Conservation (phyloP, 371 early-diverging fungal genomes). For the Haplosporangium sp. region DNA sequence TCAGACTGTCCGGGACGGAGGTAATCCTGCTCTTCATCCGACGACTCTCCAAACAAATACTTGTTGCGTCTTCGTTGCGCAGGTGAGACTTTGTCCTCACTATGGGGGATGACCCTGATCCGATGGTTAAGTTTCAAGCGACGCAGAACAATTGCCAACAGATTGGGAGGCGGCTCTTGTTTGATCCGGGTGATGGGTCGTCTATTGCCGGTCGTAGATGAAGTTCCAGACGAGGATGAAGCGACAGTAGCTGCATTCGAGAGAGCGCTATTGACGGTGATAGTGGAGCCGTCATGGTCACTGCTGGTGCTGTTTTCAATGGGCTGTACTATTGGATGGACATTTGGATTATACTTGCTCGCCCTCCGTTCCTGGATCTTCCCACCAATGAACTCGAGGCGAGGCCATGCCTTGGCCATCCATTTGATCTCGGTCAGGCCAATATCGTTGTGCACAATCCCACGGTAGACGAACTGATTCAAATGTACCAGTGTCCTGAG, state of each 20-base stretch:
- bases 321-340: conserved; percentile 3
- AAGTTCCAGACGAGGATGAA: too few species aligned
- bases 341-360: conserved; percentile 15
- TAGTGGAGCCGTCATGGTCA: background rate
- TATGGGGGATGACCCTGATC: conserved; percentile 31
- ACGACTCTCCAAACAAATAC: conserved; percentile 17
- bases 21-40: conserved; percentile 32
- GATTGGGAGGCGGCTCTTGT: conserved; percentile 9
- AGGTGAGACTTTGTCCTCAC: conserved; percentile 17
- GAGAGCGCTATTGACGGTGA: too few species aligned
- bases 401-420: conserved; percentile 49
- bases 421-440: conserved; percentile 35
- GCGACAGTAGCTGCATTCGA: too few species aligned
- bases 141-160: conserved; percentile 16
- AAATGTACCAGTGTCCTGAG: conserved; percentile 29
- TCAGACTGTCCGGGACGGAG: conserved; percentile 12
- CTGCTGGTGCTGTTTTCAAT: background rate
- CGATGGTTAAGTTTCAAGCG: conserved; percentile 29
- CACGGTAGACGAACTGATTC: conserved; percentile 25
- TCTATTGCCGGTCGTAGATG: background rate
- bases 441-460: conserved; percentile 17
- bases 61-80: conserved; percentile 18
- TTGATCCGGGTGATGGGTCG: background rate
- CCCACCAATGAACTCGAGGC: conserved; percentile 29
- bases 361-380: conserved; percentile 16